These are phyloP conservation scores for Fremontodendron californicum DNA, from an alignment of 345 rosid species.

Conservation along the genomic window DNA sequence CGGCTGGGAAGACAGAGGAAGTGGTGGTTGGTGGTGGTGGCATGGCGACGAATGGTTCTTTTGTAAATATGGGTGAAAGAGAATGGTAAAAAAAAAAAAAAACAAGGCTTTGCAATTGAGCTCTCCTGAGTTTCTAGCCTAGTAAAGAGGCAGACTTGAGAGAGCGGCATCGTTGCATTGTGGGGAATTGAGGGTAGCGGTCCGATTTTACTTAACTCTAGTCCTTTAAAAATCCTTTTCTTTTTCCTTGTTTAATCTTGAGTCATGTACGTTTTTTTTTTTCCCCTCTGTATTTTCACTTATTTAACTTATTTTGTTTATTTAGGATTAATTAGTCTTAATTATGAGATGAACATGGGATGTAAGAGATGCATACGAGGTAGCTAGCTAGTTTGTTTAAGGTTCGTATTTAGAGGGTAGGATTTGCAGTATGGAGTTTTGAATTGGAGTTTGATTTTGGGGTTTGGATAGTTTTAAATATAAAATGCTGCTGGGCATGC, in stretches of 20 bases:
- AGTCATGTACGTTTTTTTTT: conserved; percentile 1
- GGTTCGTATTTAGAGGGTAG: neutral
- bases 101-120: conserved; percentile 58
- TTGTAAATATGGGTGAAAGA: conserved; percentile 34
- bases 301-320: neutral
- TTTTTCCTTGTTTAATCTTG: conserved; percentile 23
- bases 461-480: neutral
- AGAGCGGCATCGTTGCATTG: conserved; percentile 67
- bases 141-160: conserved; percentile 39
- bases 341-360: conserved; percentile 33
- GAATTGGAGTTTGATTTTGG: too few relatives aligned
- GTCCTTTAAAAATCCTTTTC: conserved; percentile 5
- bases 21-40: conserved; percentile 32
- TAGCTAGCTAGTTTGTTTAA: conserved; percentile 21
- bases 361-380: conserved; percentile 74
- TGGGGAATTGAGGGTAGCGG: conserved; percentile 95
- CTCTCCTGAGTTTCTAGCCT: conserved; percentile 60
- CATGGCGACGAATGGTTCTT: conserved; percentile 21
- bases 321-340: neutral
- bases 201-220: conserved; percentile 47
- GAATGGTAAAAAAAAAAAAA: conserved; percentile 11
- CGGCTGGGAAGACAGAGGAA: conserved; percentile 10
- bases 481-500: conserved; percentile 59
- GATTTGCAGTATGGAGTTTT: too few relatives aligned
- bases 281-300: neutral